These are phyloP conservation scores for Boletus subcaerulescens DNA, from an alignment of 768 basidiomycete genomes.

Conservation along the genomic window DNA sequence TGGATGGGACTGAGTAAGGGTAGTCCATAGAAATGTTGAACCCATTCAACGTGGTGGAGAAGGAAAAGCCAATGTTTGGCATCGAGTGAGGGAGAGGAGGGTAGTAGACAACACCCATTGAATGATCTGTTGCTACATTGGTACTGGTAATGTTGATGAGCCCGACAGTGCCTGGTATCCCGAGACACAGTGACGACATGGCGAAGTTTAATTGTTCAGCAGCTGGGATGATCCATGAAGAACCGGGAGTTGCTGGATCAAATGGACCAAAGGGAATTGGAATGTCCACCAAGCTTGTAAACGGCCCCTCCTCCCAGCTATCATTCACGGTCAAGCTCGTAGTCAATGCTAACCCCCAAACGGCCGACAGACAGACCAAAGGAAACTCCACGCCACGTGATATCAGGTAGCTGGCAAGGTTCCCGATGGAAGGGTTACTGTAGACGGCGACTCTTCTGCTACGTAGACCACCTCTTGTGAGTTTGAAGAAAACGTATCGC, in stretches of 20 bases:
- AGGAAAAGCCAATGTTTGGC: neutral
- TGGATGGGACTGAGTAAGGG: constrained; percentile 10
- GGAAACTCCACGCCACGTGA: constrained; percentile 6
- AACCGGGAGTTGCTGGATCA: neutral
- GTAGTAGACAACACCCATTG: constrained; percentile 7
- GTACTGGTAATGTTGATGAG: constrained; percentile 6
- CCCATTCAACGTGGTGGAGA: constrained; percentile 9
- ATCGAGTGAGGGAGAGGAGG: constrained; percentile 1
- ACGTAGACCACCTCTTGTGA: constrained; percentile 7
- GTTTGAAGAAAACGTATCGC: constrained; percentile 16
- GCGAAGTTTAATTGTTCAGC: constrained; percentile 1
- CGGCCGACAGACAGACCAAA: constrained; percentile 5
- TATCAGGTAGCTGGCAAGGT: constrained; percentile 4
- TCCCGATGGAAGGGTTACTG: constrained; percentile 9
- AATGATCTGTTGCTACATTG: neutral
- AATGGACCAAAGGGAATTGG: constrained; percentile 3
- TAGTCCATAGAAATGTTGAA: constrained; percentile 16
- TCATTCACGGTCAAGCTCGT: constrained; percentile 11
- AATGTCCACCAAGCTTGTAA: fast-evolving
- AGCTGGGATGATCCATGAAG: neutral
- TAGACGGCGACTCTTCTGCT: constrained; percentile 13
- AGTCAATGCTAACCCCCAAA: constrained; percentile 13
- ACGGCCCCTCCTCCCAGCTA: constrained; percentile 1
- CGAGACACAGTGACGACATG: constrained; percentile 4
- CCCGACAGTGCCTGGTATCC: neutral